Evolutionary conservation across 495 filamentous ascomycete species (phyloP).

Genomic region (Neurospora sp.): DNA sequence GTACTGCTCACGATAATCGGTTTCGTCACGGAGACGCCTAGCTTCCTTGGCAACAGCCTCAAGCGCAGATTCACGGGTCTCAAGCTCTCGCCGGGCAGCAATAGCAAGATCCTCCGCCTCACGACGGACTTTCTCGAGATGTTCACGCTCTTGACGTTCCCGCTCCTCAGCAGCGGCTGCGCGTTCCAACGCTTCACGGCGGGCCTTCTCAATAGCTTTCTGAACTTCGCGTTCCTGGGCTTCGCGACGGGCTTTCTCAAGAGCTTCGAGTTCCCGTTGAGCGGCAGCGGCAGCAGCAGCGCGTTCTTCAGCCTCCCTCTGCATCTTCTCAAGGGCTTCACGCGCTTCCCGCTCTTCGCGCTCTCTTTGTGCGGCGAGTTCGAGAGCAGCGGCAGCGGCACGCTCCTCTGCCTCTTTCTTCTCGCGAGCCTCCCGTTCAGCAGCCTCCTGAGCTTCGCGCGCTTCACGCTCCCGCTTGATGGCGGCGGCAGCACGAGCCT

Average conservation of each 20-base stretch:
- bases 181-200: background rate
- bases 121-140: background rate
- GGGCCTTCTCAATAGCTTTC: background rate
- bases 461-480: background rate
- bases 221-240: background rate
- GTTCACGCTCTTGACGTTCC: background rate
- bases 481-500: background rate
- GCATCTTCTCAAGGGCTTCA: background rate
- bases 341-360: background rate
- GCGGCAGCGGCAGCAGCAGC: background rate
- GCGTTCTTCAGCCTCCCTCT: background rate
- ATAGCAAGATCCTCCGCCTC: background rate
- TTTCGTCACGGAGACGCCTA: conserved; percentile 15
- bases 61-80: background rate
- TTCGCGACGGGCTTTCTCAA: background rate
- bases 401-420: background rate
- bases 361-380: background rate
- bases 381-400: background rate
- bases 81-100: background rate
- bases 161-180: background rate
- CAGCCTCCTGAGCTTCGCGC: background rate
- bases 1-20: conserved; percentile 16
- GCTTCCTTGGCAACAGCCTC: conserved; percentile 5
- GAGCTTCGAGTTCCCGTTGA: background rate
- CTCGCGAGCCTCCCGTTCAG: background rate